phyloP scores from a whole-genome alignment of 2,329 filamentous ascomycete species.

The Aureobasidium mangrovei region DNA sequence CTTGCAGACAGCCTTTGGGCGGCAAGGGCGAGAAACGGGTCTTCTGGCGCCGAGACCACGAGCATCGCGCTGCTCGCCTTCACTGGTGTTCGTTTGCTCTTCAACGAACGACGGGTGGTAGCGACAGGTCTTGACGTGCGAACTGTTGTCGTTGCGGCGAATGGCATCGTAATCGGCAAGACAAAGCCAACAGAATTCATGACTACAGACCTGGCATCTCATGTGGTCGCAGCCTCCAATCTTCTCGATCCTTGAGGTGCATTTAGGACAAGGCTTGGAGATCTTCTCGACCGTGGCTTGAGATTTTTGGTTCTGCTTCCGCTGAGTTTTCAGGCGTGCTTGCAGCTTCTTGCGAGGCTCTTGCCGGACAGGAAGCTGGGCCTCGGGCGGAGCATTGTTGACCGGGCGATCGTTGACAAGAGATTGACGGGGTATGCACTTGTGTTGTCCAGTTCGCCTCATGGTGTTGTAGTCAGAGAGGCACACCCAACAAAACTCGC shows the following conservation, averaged over 20 bases:
- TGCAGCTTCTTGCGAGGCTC: neutral
- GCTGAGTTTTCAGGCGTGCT: constrained; percentile 10
- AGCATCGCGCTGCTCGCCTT: too few relatives aligned
- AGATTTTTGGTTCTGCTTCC: constrained; percentile 3
- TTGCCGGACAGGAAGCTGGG: too few relatives aligned
- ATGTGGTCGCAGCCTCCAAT: constrained; percentile 26
- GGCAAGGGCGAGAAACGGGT: too few relatives aligned
- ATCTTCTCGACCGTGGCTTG: constrained; percentile 18
- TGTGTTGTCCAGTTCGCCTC: neutral
- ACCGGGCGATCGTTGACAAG: neutral
- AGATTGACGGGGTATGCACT: neutral
- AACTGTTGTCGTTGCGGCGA: neutral
- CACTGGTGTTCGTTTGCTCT: too few relatives aligned
- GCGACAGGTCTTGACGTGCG: neutral
- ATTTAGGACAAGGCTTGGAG: constrained; percentile 25
- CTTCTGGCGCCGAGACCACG: too few relatives aligned
- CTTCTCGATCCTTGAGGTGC: constrained; percentile 24
- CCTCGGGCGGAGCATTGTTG: too few relatives aligned
- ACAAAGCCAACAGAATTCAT: constrained; percentile 27
- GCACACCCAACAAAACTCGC: neutral
- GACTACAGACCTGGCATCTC: constrained; percentile 20
- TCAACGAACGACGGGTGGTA: neutral
- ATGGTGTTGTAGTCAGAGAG: neutral
- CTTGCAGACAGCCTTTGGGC: too few relatives aligned
- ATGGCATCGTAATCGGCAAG: constrained; percentile 12